A percentile compares a stretch with the other conserved stretches of the same genome.
Conservation (phyloP, 192 early-diverging fungal genomes). For the Diversispora eburnea region DNA sequence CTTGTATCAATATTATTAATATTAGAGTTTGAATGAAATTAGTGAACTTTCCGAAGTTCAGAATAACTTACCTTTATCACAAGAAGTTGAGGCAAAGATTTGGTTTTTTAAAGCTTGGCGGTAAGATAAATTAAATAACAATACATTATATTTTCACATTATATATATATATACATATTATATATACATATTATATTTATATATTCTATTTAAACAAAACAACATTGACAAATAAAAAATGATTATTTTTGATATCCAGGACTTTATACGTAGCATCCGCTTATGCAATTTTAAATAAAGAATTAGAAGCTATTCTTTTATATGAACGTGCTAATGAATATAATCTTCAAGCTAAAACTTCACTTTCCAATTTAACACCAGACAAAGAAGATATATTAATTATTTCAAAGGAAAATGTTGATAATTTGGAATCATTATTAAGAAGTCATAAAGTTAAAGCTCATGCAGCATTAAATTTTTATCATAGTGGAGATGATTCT, state of each 20-base stretch:
- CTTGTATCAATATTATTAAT: no score
- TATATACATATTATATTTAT: background rate
- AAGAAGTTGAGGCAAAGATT: conserved; percentile 46
- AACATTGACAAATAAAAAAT: background rate
- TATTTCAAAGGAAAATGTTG: conserved; percentile 40
- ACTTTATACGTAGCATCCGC: conserved; percentile 49
- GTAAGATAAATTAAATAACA: conserved; percentile 35
- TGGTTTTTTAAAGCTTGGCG: conserved; percentile 56
- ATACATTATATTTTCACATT: background rate
- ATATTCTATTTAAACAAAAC: no score
- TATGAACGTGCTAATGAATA: conserved; percentile 55
- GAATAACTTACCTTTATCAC: conserved; percentile 43
- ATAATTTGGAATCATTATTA: conserved; percentile 42
- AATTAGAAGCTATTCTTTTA: conserved; percentile 54
- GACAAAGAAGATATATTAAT: conserved; percentile 40
- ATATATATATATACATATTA: background rate
- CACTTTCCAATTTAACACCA: conserved; percentile 34
- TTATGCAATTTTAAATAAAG: conserved; percentile 43
- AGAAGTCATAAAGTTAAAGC: conserved; percentile 52
- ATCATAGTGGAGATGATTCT: conserved; percentile 37
- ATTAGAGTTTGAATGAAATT: conserved; percentile 52
- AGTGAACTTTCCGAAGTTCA: conserved; percentile 52
- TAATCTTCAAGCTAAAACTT: conserved; percentile 48
- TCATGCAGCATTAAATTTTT: conserved; percentile 51
- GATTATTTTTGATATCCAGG: conserved; percentile 26